These are phyloP conservation scores for Nakazawaea molendinolei DNA, from an alignment of 805 yeast genomes.

Conservation along the genomic window DNA sequence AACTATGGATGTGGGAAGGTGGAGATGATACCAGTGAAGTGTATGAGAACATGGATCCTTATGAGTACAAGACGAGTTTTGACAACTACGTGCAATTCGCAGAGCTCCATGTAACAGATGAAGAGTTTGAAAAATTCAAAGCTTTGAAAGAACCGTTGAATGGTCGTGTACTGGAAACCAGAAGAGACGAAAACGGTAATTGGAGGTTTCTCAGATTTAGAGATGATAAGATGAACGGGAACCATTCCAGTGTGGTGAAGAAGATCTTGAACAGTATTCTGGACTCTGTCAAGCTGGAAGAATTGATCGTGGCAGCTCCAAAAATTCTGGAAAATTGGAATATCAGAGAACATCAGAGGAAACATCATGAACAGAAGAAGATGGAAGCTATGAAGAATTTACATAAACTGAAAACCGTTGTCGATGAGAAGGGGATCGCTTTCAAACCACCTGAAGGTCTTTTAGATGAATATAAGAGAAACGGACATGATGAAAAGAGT, in stretches of 20 bases:
- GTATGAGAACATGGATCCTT: conserved; percentile 29
- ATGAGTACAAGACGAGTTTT: conserved; percentile 25
- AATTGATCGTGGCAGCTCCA: conserved; percentile 52
- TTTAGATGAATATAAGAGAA: background rate
- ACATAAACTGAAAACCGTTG: conserved; percentile 8
- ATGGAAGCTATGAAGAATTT: conserved; percentile 9
- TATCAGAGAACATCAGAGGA: conserved; percentile 39
- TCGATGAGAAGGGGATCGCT: conserved; percentile 6
- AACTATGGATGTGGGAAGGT: conserved; percentile 77
- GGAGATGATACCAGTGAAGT: conserved; percentile 27
- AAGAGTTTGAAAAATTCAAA: conserved; percentile 78
- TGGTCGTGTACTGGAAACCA: conserved; percentile 83
- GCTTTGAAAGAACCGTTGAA: conserved; percentile 71
- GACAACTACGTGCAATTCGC: conserved; percentile 59
- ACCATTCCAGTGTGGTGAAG: conserved; percentile 73
- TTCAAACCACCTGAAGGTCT: conserved; percentile 9
- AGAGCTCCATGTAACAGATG: conserved; percentile 52
- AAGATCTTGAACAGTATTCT: conserved; percentile 79
- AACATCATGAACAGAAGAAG: conserved; percentile 15
- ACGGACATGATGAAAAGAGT: background rate
- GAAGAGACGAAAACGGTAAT: conserved; percentile 53
- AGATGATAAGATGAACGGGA: conserved; percentile 88
- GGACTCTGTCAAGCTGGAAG: conserved; percentile 80
- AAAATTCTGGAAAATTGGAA: conserved; percentile 59
- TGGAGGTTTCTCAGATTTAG: conserved; percentile 89